Evolutionary conservation across 2,329 filamentous ascomycete genomes (phyloP).

Genomic region (Chrysoporthe deuterocubensis): DNA sequence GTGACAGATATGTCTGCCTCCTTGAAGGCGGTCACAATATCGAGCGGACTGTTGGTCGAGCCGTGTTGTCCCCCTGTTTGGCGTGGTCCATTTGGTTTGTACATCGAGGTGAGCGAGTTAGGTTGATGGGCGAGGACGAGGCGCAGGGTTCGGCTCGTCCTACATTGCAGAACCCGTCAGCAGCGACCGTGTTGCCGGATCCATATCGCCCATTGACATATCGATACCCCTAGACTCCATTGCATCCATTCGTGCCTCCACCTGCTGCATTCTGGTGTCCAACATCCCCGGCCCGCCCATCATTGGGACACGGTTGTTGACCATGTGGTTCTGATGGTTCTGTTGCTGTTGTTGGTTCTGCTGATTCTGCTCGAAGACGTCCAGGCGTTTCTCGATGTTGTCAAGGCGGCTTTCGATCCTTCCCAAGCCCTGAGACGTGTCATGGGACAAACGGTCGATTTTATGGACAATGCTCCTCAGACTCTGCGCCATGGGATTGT

Average conservation of each 20-base stretch:
- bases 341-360: conserved; percentile 27
- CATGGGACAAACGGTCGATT: conserved; percentile 62
- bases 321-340: conserved; percentile 31
- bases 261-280: conserved; percentile 37
- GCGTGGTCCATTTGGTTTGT: background rate
- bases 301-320: conserved; percentile 31
- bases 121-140: background rate
- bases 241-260: conserved; percentile 44
- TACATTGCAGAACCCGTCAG: conserved; percentile 42
- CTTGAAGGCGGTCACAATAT: background rate
- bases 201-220: conserved; percentile 45
- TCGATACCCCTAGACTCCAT: conserved; percentile 45
- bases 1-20: background rate
- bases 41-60: background rate
- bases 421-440: conserved; percentile 56
- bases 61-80: background rate
- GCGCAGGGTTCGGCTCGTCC: conserved; percentile 4
- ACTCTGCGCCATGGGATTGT: conserved; percentile 60
- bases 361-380: conserved; percentile 51
- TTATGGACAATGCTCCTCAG: conserved; percentile 63
- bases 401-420: conserved; percentile 56
- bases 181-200: conserved; percentile 39
- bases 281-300: conserved; percentile 30
- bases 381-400: conserved; percentile 55
- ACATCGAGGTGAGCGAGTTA: background rate